These are phyloP conservation scores for Aquilaria sinensis DNA, from an alignment of 345 rosid species.

Conservation along the genomic window DNA sequence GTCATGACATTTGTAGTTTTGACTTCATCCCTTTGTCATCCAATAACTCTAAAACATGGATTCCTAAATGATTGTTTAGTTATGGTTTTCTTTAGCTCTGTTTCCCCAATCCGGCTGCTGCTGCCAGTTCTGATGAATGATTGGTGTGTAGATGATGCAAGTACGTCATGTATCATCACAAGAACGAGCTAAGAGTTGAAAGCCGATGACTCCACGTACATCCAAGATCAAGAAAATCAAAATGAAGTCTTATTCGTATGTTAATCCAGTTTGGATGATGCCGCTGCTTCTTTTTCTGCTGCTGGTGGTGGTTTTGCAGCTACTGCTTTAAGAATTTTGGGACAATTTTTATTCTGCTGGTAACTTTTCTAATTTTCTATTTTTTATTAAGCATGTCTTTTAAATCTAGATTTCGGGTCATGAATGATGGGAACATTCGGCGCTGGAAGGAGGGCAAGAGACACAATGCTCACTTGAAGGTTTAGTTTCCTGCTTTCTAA, in stretches of 20 bases:
- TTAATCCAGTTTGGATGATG: slow-evolving; percentile 9
- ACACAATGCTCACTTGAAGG: slow-evolving; percentile 94
- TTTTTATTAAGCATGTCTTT: slow-evolving; percentile 48
- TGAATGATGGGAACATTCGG: slow-evolving; percentile 78
- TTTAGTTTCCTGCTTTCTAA: slow-evolving; percentile 9
- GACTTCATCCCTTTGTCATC: not conserved
- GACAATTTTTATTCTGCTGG: not conserved
- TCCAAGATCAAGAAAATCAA: slow-evolving; percentile 80
- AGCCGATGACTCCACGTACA: slow-evolving; percentile 74
- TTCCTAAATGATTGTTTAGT: not conserved
- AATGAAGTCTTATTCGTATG: slow-evolving; percentile 88
- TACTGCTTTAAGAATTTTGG: no score
- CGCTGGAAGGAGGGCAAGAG: slow-evolving; percentile 94
- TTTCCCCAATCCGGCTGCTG: not conserved
- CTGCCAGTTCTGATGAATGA: not conserved
- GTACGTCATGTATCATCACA: slow-evolving; percentile 73
- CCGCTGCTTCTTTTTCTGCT: not conserved
- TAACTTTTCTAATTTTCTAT: slow-evolving; percentile 1
- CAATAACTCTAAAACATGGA: no score
- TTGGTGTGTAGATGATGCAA: slow-evolving; percentile 46
- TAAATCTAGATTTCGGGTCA: slow-evolving; percentile 64
- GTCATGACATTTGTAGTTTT: not conserved
- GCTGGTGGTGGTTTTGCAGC: no score
- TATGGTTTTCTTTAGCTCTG: not conserved
- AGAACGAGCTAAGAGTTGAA: slow-evolving; percentile 69